A percentile compares a stretch with the other conserved stretches of the same genome.
Evolutionary conservation across 1,284 basidiomycete species (phyloP).

Genomic region (Taiwanofungus camphoratus): DNA sequence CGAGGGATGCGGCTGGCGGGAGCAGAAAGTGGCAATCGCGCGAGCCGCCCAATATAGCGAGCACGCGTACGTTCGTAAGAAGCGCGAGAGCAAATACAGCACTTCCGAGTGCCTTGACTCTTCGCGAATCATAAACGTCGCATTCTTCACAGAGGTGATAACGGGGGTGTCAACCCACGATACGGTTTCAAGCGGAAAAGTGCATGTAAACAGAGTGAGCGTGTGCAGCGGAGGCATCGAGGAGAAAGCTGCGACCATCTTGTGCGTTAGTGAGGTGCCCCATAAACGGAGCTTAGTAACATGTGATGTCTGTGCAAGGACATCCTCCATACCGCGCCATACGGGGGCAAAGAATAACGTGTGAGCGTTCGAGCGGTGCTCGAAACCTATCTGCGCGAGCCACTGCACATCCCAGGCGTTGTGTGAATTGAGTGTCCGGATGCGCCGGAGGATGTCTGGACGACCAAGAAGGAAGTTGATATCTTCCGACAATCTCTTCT

Average conservation of each 20-base stretch:
- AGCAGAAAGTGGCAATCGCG: neutral
- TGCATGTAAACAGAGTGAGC: neutral
- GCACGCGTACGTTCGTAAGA: neutral
- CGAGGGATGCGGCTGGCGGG: neutral
- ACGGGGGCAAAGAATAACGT: neutral
- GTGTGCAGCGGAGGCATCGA: neutral
- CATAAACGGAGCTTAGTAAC: neutral
- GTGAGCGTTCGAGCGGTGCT: neutral
- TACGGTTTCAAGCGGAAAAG: neutral
- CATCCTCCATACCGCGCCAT: neutral
- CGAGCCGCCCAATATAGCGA: neutral
- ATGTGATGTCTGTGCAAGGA: neutral
- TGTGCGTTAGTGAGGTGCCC: neutral
- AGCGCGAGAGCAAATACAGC: neutral
- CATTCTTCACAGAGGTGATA: neutral
- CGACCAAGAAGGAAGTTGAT: constrained; percentile 1
- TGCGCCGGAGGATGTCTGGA: constrained; percentile 2
- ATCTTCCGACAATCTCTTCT: neutral
- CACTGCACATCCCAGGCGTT: neutral
- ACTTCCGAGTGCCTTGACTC: no score
- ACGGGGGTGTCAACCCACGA: neutral
- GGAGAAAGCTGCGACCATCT: neutral
- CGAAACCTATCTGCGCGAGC: neutral
- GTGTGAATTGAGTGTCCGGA: neutral
- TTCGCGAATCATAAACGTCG: neutral